Evolutionary conservation across 2,329 filamentous ascomycete species (phyloP), one percentile per base, ranked within the genome.

Genomic region (Venturia asperata): DNA sequence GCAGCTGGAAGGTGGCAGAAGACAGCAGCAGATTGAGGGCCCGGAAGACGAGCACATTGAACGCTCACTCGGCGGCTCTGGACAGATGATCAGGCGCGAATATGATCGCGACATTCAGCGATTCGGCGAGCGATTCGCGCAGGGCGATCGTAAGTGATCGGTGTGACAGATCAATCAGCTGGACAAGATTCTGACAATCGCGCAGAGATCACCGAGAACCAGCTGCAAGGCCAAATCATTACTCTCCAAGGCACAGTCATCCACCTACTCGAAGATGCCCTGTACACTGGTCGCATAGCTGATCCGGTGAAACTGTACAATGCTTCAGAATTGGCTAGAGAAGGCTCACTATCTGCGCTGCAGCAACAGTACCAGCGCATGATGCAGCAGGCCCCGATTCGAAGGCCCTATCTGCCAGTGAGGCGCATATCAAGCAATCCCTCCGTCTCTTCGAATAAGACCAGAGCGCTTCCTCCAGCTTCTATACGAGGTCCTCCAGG

Each of bases 231-330:
- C 13, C 76, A 78, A 64, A 75, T 78, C 67, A 78, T 79, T 60
- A 68, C 72, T 13, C 73, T 79, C 21, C 77, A 79, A 65, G 76
- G 78, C 52, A 77, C 77, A 13, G 77, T 79, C 65, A 78, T 79
- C 67, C 71, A 71, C 42, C 74, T 79, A 60, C 72, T 79, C 19
- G 76, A 78, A 70, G 76, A 77, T 61, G 77, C 77, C n/a, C 70
- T 78, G 30, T 72, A 73, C 66, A 76, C 74, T 67, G 75, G 75
- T 49, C 75, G 76, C 19, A 71, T 73, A 39, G 70, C 72, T 63
- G 76, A 79, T 67, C 74, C 77, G 68, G 70, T 73, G 10, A 76
- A 75, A 61, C 71, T 79, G 10, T 71, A 77, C 39, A 72, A 72
- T 1, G 77, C 77, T 43, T 77, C 77, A 15, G 73, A 78, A 61